Base-by-base conservation (phyloP, 768 basidiomycete species). In the Leucocoprinus leucothites region DNA sequence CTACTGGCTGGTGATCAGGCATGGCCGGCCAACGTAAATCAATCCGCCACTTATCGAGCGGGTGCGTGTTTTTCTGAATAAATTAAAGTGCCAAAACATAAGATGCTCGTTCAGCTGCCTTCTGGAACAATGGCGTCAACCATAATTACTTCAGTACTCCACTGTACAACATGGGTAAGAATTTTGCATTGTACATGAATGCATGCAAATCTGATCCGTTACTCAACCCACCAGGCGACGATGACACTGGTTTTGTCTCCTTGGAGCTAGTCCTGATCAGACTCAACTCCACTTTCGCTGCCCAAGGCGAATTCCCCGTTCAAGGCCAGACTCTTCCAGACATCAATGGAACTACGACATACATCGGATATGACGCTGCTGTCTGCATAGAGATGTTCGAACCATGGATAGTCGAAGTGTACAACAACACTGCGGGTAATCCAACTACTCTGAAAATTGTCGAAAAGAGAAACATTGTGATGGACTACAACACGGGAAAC, bases 311-410 rank as follows among this genome's bases (percentile, higher is more conserved):
- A 3, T 75, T 73, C 49, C 59, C 62, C 6, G 46, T 59, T 14
- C 55, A 51, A 28, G 63, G 65, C 18, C 49, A 61, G 2, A 56
- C 56, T 22, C 24, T 64, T 3, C 65, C 63, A 7, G 67, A 69
- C 48, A 50, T 34, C 18, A 50, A 62, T 16, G 71, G 73, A 9
- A 60, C 61, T 22, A 52, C 61, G 9, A 71, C 70, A 3, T 67
- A 56, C 56, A 67, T 77, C 26, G 76, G 75, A 2, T 72, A 69
- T 28, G 76, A 77, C 48, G 69, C 72, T 9, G 71, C 66, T 0
- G 66, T 74, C 22, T 77, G 75, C 51, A 54, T 75, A 7, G 66
- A 74, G 57, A 52, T 73, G 1, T 73, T 74, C 31, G 74, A 77
- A 48, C 74, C 74, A 1, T 77, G 71, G 69, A 58, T 77, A 16